Conservation (phyloP, 2,329 filamentous ascomycete genomes). For the Aspergillus sp. region DNA sequence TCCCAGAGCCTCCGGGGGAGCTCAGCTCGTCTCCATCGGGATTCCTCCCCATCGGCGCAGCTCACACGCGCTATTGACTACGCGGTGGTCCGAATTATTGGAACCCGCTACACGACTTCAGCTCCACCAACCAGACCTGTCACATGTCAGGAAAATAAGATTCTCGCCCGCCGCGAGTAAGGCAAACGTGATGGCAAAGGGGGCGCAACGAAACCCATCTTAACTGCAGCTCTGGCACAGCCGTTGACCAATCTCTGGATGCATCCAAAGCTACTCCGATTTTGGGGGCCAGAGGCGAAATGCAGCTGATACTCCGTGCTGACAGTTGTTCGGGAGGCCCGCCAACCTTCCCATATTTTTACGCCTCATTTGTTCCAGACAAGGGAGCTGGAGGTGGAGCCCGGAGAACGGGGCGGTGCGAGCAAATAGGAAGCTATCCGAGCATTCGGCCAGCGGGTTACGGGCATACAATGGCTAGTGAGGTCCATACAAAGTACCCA, state of each 20-base stretch:
- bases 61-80: too few species aligned
- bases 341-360: conserved; percentile 14
- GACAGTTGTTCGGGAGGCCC: conserved; percentile 9
- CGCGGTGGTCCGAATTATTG: conserved; percentile 1
- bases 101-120: background rate
- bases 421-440: conserved; percentile 22
- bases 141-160: conserved; percentile 12
- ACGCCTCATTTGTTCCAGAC: conserved; percentile 20
- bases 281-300: too few species aligned
- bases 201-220: background rate
- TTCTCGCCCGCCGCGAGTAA: conserved; percentile 3
- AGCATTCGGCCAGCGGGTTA: conserved; percentile 1
- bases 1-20: too few species aligned
- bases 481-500: background rate
- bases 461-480: conserved; percentile 7
- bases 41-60: too few species aligned
- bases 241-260: background rate
- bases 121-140: conserved; percentile 12
- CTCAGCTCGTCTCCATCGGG: too few species aligned
- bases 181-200: conserved; percentile 5
- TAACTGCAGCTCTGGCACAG: background rate
- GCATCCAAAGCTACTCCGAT: background rate
- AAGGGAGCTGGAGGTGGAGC: conserved; percentile 8
- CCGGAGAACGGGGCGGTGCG: conserved; percentile 7
- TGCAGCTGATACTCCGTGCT: background rate